These are phyloP conservation scores for Colletotrichum costaricense DNA, from an alignment of 2,329 filamentous ascomycete species.

Conservation along the genomic window DNA sequence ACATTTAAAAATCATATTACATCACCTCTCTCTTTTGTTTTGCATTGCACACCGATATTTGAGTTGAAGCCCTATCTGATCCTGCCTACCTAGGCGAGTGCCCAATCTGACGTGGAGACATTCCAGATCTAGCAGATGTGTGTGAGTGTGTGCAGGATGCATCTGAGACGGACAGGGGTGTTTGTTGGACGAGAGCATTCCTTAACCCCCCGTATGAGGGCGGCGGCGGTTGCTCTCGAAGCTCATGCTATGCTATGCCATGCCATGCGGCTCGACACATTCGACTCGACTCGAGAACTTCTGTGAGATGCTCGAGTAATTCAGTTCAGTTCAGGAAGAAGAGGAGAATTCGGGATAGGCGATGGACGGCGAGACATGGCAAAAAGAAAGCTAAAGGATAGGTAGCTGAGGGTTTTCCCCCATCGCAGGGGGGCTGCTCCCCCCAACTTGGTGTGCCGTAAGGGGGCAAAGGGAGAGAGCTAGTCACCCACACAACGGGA, in stretches of 20 bases:
- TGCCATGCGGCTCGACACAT: not conserved
- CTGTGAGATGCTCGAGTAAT: not conserved
- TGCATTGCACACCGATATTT: slow-evolving; percentile 3
- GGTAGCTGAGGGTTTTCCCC: not conserved
- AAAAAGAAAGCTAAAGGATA: not conserved
- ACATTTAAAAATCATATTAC: slow-evolving; percentile 7
- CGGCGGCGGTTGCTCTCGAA: not conserved
- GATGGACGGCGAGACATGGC: not conserved
- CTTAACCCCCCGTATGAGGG: not conserved
- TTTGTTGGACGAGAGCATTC: slow-evolving; percentile 17
- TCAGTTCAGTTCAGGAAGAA: not conserved
- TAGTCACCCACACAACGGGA: not conserved
- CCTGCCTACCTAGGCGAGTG: not conserved
- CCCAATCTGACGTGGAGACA: slow-evolving; percentile 26
- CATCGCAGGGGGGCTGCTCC: not conserved
- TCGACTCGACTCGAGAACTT: not conserved
- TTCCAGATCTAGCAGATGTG: slow-evolving; percentile 25
- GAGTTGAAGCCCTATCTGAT: not conserved
- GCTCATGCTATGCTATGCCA: not conserved
- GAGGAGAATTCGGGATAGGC: no score
- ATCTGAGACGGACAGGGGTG: slow-evolving; percentile 32
- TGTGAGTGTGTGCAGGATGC: slow-evolving; percentile 32
- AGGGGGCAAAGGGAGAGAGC: slow-evolving; percentile 19
- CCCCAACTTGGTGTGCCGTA: not conserved
- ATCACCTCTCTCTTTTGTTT: not conserved